Base-by-base conservation (phyloP, 2,329 filamentous ascomycete species). In the Coleophoma cylindrospora region DNA sequence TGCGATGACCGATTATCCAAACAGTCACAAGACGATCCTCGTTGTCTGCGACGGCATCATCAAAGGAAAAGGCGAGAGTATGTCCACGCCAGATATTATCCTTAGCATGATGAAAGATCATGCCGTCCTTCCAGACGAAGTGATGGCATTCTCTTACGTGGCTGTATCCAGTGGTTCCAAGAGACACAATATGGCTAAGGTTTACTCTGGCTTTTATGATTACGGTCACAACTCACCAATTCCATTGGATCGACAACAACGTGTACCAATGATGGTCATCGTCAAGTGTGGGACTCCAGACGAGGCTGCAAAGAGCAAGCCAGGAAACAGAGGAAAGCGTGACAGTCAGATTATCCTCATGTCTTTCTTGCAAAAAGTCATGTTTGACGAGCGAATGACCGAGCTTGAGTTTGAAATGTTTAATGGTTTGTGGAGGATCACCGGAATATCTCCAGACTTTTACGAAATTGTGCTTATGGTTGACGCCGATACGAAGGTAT, bases 371-470 rank as follows among this genome's bases (percentile, higher is more conserved):
- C 94, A 99, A 67, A 99, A 99, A 74, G 94, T 99, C 65, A 99
- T 99, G 94, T 99, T 99, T 63, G 94, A 99, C 67, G 95, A 99
- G 72, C 88, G 94, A 54, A 99, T 99, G 94, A 99, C 95, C 15
- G 92, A 99, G 69, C 85, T 99, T 47, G 94, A 99, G 69, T 99
- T 91, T 65, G 94, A 99, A 67, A 97, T 99, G 89, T 99, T 99
- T 76, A 99, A 97, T 67, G 94, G 94, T 48, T 79, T 99, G 56
- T 99, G 92, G 91, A 96, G 96, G 69, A 89, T 99, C 41, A 99
- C 94, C 15, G 95, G 95, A 60, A 97, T 99, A 56, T 95, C 91
- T 4, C 94, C 94, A 13, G 94, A 99, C 70, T 99, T 91, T 68
- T 99, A 97, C 70, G 94, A 99, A 69, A 86, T 92, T 21, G 89